Conservation (phyloP, 177 flowering plant genomes). For the Vitis hybrid region DNA sequence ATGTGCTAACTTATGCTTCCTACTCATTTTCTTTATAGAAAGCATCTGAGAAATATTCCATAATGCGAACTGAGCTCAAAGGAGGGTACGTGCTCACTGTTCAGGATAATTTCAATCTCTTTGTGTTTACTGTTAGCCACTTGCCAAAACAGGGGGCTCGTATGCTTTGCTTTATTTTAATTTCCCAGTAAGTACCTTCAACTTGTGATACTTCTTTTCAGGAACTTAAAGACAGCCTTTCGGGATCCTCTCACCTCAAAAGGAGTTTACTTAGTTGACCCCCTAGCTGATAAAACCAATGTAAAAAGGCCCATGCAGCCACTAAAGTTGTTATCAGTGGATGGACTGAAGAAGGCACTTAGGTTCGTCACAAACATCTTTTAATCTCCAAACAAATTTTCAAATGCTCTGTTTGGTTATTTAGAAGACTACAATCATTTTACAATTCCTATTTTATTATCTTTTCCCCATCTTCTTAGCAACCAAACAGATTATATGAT, state of each 20-base stretch:
- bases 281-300: conserved; percentile 40
- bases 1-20: conserved; percentile 6
- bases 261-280: conserved; percentile 78
- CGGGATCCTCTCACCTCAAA: conserved; percentile 45
- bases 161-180: neutral
- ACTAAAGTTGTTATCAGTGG: conserved; percentile 71
- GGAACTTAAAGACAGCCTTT: conserved; percentile 79
- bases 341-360: conserved; percentile 71
- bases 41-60: conserved; percentile 45
- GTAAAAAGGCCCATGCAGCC: conserved; percentile 47
- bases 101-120: neutral
- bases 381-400: neutral
- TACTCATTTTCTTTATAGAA: conserved; percentile 33
- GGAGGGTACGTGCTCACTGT: conserved; percentile 62
- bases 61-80: conserved; percentile 54
- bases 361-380: conserved; percentile 41
- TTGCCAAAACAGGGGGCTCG: neutral
- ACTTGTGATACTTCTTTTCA: conserved; percentile 23
- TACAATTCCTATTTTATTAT: neutral
- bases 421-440: neutral
- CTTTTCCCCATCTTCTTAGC: neutral
- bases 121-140: neutral
- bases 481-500: neutral
- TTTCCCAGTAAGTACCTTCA: neutral
- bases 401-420: conserved; percentile 4